phyloP scores from a whole-genome alignment of 2,329 filamentous ascomycete species.

The Cadophora sp. region DNA sequence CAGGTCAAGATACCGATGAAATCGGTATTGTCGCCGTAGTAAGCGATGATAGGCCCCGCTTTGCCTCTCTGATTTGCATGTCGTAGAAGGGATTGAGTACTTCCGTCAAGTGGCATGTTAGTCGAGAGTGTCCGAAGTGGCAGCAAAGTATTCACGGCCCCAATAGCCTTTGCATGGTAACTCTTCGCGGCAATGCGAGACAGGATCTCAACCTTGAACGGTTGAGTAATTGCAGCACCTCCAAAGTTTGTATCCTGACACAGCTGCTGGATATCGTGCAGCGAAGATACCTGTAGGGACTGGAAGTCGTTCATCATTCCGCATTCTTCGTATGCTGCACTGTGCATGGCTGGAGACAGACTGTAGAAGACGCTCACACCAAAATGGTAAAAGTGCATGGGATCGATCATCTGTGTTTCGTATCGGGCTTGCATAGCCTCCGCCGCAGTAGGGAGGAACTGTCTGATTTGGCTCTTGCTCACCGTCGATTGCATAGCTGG shows the following conservation, averaged over 20 bases:
- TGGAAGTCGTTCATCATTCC: conserved; percentile 73
- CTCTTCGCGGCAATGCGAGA: conserved; percentile 70
- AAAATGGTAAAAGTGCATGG: conserved; percentile 76
- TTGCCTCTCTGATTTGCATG: conserved; percentile 62
- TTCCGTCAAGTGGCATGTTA: conserved; percentile 57
- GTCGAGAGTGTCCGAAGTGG: conserved; percentile 60
- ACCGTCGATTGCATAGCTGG: conserved; percentile 63
- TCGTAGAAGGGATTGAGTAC: conserved; percentile 44
- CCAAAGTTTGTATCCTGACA: conserved; percentile 73
- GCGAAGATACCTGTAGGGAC: conserved; percentile 66
- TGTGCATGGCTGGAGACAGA: conserved; percentile 80
- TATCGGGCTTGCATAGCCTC: conserved; percentile 72
- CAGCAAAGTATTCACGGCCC: conserved; percentile 78
- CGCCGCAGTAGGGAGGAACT: conserved; percentile 56
- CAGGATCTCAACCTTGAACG: conserved; percentile 77
- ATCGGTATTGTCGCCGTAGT: conserved; percentile 83
- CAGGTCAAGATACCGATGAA: conserved; percentile 82
- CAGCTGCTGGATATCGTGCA: conserved; percentile 68
- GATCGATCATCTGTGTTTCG: conserved; percentile 67
- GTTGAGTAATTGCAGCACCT: conserved; percentile 73
- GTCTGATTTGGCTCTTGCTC: conserved; percentile 42
- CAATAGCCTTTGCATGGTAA: conserved; percentile 75
- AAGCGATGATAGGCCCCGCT: conserved; percentile 69
- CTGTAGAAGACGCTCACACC: conserved; percentile 77
- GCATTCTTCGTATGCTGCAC: conserved; percentile 68